These are phyloP conservation scores for Cladorrhinum sp. DNA, from an alignment of 2,329 filamentous ascomycete species.

Conservation along the genomic window DNA sequence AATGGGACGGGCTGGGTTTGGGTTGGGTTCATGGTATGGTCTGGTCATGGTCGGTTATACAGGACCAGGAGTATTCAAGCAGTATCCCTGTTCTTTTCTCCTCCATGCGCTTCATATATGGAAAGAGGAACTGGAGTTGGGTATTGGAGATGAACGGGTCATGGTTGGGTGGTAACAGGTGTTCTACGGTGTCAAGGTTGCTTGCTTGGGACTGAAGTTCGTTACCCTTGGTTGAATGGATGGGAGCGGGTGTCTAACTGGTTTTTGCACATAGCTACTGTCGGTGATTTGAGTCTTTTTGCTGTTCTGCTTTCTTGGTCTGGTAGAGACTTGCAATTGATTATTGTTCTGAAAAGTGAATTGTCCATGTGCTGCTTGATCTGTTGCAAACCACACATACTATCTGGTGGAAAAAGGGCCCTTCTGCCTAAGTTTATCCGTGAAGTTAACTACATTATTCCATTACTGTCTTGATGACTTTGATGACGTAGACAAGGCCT, in stretches of 20 bases:
- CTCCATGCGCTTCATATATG: neutral
- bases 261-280: neutral
- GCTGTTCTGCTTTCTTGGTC: neutral
- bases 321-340: neutral
- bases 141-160: neutral
- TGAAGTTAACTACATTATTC: too few species aligned
- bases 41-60: neutral
- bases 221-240: neutral
- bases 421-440: too few species aligned
- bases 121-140: neutral
- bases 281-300: neutral
- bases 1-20: neutral
- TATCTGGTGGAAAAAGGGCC: too few species aligned
- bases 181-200: neutral
- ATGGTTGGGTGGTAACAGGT: neutral
- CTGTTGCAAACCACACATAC: too few species aligned
- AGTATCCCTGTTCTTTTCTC: neutral
- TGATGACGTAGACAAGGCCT: too few species aligned
- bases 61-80: neutral
- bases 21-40: neutral
- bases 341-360: neutral
- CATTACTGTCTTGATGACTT: too few species aligned
- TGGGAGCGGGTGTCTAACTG: neutral
- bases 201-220: neutral
- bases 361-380: too few species aligned